These are phyloP conservation scores for Hebeloma cylindrosporum DNA, from an alignment of 768 basidiomycete genomes.

Conservation along the genomic window DNA sequence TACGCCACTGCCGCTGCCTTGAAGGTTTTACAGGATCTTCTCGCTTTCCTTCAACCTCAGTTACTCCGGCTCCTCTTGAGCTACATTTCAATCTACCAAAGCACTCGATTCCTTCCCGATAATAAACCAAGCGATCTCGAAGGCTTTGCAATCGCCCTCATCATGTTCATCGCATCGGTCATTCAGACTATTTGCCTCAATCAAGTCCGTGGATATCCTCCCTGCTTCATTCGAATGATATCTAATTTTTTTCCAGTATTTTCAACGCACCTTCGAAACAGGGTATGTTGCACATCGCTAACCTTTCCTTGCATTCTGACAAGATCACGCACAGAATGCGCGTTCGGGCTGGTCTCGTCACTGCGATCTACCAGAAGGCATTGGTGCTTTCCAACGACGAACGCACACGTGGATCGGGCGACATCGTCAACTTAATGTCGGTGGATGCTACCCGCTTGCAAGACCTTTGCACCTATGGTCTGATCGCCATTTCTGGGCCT, in stretches of 20 bases:
- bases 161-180: constrained; percentile 84
- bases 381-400: constrained; percentile 86
- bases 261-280: constrained; percentile 78
- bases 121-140: constrained; percentile 42
- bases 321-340: constrained; percentile 60
- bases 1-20: constrained; percentile 61
- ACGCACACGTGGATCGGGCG: constrained; percentile 77
- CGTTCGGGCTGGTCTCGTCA: constrained; percentile 86
- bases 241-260: constrained; percentile 55
- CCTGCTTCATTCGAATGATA: background rate
- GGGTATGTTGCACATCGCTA: constrained; percentile 35
- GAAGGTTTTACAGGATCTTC: constrained; percentile 76
- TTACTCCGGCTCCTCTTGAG: constrained; percentile 75
- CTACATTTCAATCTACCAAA: constrained; percentile 81
- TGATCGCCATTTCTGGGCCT: constrained; percentile 85
- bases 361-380: constrained; percentile 83
- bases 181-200: constrained; percentile 78
- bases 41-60: constrained; percentile 87
- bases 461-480: constrained; percentile 78
- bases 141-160: constrained; percentile 72
- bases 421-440: constrained; percentile 93
- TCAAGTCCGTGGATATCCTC: constrained; percentile 47
- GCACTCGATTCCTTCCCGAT: constrained; percentile 36
- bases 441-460: constrained; percentile 81
- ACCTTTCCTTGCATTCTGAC: background rate